phyloP scores from a whole-genome alignment of 2,329 filamentous ascomycete species.

The Talaromyces sp. region DNA sequence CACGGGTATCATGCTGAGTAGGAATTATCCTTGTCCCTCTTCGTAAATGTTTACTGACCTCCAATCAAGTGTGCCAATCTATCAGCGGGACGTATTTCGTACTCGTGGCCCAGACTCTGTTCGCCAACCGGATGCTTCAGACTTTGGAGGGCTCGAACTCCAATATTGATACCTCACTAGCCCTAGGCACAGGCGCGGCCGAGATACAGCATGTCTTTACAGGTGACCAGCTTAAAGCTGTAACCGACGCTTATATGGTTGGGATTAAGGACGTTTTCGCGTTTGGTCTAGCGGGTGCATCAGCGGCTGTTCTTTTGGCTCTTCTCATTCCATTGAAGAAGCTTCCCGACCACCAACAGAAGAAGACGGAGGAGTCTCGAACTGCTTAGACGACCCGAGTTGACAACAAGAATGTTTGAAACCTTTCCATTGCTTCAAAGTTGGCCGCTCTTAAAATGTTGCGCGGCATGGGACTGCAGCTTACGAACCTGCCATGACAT shows the following conservation, averaged over 20 bases:
- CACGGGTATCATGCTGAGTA: slow-evolving; percentile 27
- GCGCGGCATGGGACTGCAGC: no score
- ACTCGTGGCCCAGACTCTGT: slow-evolving; percentile 2
- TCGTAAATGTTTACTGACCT: neutral
- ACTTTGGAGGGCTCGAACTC: neutral
- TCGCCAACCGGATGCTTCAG: slow-evolving; percentile 1
- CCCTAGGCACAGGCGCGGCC: neutral
- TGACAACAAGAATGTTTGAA: no score
- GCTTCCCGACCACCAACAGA: neutral
- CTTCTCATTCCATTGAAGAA: neutral
- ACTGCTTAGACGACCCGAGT: no score
- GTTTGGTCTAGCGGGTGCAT: neutral
- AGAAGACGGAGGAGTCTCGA: no score
- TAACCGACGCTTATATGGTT: slow-evolving; percentile 6
- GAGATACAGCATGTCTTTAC: slow-evolving; percentile 4
- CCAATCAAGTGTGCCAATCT: slow-evolving; percentile 6
- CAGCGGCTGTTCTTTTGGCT: neutral
- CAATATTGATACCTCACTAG: neutral
- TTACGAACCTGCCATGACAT: no score
- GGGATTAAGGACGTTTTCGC: slow-evolving; percentile 4
- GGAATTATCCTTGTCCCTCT: neutral
- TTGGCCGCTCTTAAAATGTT: no score
- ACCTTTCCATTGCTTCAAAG: no score
- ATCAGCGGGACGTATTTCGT: slow-evolving; percentile 8
- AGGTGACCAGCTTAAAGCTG: slow-evolving; percentile 3